These are phyloP conservation scores for Pontederia paniculata DNA, from an alignment of 176 grass and related monocot genomes.

Conservation along the genomic window DNA sequence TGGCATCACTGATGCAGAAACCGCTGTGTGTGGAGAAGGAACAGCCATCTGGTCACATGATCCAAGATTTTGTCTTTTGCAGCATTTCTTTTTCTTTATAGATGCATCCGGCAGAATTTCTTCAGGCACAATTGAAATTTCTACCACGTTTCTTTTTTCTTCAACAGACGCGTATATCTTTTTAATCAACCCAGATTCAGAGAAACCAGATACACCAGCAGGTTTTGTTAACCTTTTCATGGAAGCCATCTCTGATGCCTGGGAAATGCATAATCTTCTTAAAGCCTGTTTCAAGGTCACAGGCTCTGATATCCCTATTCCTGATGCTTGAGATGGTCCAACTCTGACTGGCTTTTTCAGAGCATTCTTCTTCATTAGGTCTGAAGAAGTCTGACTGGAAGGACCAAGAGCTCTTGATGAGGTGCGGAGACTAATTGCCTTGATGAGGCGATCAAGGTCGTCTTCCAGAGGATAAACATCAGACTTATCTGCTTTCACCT, in stretches of 20 bases:
- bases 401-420: constrained; percentile 34
- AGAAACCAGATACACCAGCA: constrained; percentile 7
- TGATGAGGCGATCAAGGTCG: constrained; percentile 66
- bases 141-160: constrained; percentile 12
- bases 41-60: neutral
- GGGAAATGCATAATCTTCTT: constrained; percentile 25
- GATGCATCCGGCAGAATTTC: neutral
- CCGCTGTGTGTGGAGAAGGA: constrained; percentile 1
- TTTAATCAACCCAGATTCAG: constrained; percentile 24
- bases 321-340: constrained; percentile 30
- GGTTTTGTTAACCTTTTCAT: constrained; percentile 22
- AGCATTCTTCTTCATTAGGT: constrained; percentile 29
- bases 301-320: constrained; percentile 58
- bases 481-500: constrained; percentile 44
- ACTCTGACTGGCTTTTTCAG: constrained; percentile 39
- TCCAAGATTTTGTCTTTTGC: constrained; percentile 6
- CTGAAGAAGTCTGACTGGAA: constrained; percentile 15
- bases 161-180: constrained; percentile 18
- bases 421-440: constrained; percentile 52
- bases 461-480: constrained; percentile 35
- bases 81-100: neutral
- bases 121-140: constrained; percentile 21
- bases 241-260: constrained; percentile 27
- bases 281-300: constrained; percentile 79
- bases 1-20: constrained; percentile 1